Base-by-base conservation (phyloP, 2,329 filamentous ascomycete species). In the Orbilia quercus region DNA sequence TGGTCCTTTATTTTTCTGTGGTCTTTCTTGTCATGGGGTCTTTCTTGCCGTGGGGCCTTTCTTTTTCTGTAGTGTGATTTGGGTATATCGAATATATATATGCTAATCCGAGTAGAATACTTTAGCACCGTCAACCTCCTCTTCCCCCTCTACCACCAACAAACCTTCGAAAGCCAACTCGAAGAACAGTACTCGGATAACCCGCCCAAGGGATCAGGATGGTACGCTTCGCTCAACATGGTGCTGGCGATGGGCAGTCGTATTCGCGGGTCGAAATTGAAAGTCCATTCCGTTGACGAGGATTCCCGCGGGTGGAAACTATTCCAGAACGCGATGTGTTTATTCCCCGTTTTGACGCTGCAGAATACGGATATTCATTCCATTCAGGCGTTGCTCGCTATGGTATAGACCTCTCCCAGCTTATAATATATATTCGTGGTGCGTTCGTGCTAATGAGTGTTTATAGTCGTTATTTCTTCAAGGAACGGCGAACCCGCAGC, bases 71-170 rank as follows among this genome's bases (percentile, higher is more conserved):
- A 22, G 23, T 44, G 31, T 22, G n/a, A n/a, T n/a, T 47, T 25
- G 5, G 4, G 11, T 38, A 40, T 16, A 38, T 57, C 22, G 40
- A 48, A 22, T 45, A 28, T 66, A 47, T 54, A 22, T 18, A 38
- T 47, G 42, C 44, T 44, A 60, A 47, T 48, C 60, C 65, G 47
- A 60, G 47, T 57, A 78, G 95, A 99, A 80, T 99, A 90, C 79
- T 99, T 99, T 77, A 91, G 96, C 79, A 97, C 97, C 82, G 98
- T 99, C 85, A 99, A 99, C 83, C 95, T 92, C 87, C 94, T 98
- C 87, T 96, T 98, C 79, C 95, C 95, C 4, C 84, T 99, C 2
- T 99, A 96, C 79, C 95, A 99, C 80, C 93, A 97, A 80, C 93
- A 94, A 0, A 98, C 95, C 0, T 99, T 99, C 79, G 98, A 98